These are phyloP conservation scores for Rhododendron henanense DNA, from an alignment of 148 eudicot species.

Conservation along the genomic window DNA sequence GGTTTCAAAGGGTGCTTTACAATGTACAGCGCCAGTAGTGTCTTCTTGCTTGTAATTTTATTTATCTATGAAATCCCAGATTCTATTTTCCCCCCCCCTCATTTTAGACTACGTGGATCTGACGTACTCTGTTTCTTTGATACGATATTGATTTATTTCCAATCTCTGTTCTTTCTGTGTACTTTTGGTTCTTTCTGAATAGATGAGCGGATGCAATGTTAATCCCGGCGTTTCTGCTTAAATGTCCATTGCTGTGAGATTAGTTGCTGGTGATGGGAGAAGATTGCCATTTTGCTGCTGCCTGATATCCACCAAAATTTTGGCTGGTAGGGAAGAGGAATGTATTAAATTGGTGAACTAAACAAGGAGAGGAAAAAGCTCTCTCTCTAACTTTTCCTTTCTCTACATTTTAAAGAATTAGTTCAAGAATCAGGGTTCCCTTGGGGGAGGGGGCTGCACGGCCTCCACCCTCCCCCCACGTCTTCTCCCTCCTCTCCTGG, in stretches of 20 bases:
- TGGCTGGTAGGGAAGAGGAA: not conserved
- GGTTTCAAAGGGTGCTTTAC: not conserved
- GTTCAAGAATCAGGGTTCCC: too few species aligned
- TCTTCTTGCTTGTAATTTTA: not conserved
- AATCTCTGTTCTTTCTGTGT: not conserved
- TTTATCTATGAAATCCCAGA: not conserved
- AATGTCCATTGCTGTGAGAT: not conserved
- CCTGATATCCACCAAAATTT: not conserved
- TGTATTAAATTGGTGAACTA: too few species aligned
- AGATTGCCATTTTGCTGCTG: not conserved
- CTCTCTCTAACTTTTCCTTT: too few species aligned
- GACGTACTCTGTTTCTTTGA: not conserved
- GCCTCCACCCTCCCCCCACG: too few species aligned
- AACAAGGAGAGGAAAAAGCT: too few species aligned
- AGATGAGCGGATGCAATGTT: not conserved
- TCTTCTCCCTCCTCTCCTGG: too few species aligned
- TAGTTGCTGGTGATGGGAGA: not conserved
- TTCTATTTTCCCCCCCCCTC: not conserved
- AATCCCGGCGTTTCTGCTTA: not conserved
- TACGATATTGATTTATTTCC: not conserved
- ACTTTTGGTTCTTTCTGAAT: not conserved
- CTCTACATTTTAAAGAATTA: too few species aligned
- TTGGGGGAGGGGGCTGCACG: too few species aligned
- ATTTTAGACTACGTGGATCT: not conserved
- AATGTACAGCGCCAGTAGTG: not conserved